Evolutionary conservation across 2,329 filamentous ascomycete species (phyloP).

Genomic region (Nigrospora sphaerica): DNA sequence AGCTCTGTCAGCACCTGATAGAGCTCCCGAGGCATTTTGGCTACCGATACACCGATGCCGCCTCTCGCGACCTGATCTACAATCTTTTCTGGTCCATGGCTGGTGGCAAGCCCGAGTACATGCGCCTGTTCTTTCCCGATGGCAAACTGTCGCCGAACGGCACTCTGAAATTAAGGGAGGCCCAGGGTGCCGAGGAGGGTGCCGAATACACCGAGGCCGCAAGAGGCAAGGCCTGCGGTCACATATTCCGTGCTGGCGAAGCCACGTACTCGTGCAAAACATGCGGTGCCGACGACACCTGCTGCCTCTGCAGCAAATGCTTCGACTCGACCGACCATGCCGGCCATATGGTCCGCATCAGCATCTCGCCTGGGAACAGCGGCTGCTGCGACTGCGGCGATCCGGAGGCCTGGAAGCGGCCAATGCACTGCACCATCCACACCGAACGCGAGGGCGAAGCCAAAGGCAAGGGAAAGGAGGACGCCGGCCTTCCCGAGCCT

Average conservation of each 20-base stretch:
- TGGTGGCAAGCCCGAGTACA: slow-evolving; percentile 64
- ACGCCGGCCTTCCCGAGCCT: slow-evolving; percentile 61
- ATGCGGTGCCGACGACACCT: slow-evolving; percentile 90
- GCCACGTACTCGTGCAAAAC: slow-evolving; percentile 92
- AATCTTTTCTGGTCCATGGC: slow-evolving; percentile 85
- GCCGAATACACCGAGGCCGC: slow-evolving; percentile 92
- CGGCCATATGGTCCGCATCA: slow-evolving; percentile 85
- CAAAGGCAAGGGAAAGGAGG: slow-evolving; percentile 56
- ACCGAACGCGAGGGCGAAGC: slow-evolving; percentile 50
- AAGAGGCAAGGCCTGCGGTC: slow-evolving; percentile 87
- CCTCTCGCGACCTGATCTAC: slow-evolving; percentile 64
- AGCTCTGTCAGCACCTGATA: slow-evolving; percentile 77
- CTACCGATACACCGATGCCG: slow-evolving; percentile 68
- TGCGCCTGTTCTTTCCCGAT: slow-evolving; percentile 75
- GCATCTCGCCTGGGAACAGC: slow-evolving; percentile 81
- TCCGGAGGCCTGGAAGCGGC: slow-evolving; percentile 83
- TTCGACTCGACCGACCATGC: slow-evolving; percentile 94
- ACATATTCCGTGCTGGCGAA: slow-evolving; percentile 94
- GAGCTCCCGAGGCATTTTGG: slow-evolving; percentile 66
- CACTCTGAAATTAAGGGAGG: slow-evolving; percentile 71
- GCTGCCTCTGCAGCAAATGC: slow-evolving; percentile 87
- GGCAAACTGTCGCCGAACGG: slow-evolving; percentile 55
- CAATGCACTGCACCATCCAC: slow-evolving; percentile 90
- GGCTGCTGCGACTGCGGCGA: slow-evolving; percentile 98
- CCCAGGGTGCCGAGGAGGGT: slow-evolving; percentile 87